Evolutionary conservation across 768 basidiomycete species (phyloP).

Genomic region (Dioszegia hungarica): DNA sequence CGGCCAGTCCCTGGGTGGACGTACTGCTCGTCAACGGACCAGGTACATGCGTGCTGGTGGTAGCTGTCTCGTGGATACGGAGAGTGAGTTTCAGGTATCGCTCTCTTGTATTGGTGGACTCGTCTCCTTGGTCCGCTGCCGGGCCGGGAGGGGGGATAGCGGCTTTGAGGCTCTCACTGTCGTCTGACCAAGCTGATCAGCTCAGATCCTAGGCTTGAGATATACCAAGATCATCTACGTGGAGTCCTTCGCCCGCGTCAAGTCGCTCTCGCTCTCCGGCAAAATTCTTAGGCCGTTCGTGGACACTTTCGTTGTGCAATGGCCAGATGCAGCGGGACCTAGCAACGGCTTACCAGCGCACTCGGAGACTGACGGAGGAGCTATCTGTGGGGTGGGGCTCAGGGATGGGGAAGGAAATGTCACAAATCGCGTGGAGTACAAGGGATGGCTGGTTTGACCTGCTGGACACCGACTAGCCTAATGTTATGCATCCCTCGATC

Average conservation of each 20-base stretch:
- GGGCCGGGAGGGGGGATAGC: too few relatives aligned
- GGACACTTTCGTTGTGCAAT: conserved; percentile 89
- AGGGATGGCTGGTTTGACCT: neutral
- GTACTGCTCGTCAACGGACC: conserved; percentile 88
- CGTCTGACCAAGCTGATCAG: too few relatives aligned
- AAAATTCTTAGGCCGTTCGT: conserved; percentile 74
- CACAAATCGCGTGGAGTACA: too few relatives aligned
- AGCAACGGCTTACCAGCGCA: neutral
- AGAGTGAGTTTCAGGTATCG: conserved; percentile 55
- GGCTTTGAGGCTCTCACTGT: too few relatives aligned
- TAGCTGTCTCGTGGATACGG: conserved; percentile 64
- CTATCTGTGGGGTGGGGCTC: too few relatives aligned
- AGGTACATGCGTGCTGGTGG: conserved; percentile 82
- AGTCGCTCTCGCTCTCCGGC: conserved; percentile 73
- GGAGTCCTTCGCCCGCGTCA: conserved; percentile 89
- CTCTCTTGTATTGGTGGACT: too few relatives aligned
- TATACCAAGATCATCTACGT: conserved; percentile 76
- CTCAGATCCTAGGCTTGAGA: conserved; percentile 67
- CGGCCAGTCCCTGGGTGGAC: conserved; percentile 55
- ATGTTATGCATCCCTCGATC: too few relatives aligned
- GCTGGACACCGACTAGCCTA: too few relatives aligned
- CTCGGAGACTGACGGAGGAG: too few relatives aligned
- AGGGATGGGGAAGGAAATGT: too few relatives aligned
- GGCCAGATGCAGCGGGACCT: conserved; percentile 54
- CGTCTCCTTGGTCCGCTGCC: too few relatives aligned